Base-by-base conservation (phyloP, 2,329 filamentous ascomycete species). In the Corynespora cassiicola region DNA sequence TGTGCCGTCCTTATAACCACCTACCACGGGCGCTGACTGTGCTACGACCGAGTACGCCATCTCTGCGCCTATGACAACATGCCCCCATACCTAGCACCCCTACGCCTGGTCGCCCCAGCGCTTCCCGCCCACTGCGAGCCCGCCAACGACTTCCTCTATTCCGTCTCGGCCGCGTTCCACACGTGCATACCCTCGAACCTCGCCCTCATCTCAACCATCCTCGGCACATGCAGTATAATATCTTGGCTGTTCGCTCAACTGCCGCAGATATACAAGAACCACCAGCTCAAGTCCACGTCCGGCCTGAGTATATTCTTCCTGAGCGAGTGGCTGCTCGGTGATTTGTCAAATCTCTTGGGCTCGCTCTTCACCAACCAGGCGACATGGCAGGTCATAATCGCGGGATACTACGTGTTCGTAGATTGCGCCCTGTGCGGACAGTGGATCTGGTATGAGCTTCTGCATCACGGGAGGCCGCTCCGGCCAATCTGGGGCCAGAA, bases 221-320 rank as follows among this genome's bases (percentile, higher is more conserved):
- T 86, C 36, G 84, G 84, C 14, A 76, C 74, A 0, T 68, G 82
- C 44, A 85, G 81, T 55, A 86, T 87, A 44, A 52, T 84, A 33
- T 80, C 82, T 27, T 87, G 84, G 84, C 74, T 87, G 2, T 87
- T 85, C 58, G 84, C 84, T 9, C 84, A 86, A 61, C 70, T 86
- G 18, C 84, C 84, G 2, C 84, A 87, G 56, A 85, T 87, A 47
- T 84, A 80, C 69, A 86, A 86, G 70, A 87, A 87, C 58, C 81
- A 81, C 58, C 73, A 74, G 35, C 63, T 85, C 14, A 75, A 82
- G 54, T 85, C 82, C 9, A 85, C 83, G 0, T 82, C 82, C 1
- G 83, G 84, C 0, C 61, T 87, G 23, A 85, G 81, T 4, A 77
- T 84, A 41, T 84, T 80, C 60, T 87, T 87, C 61, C 67, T 87